phyloP scores from a whole-genome alignment of 371 early-diverging fungal species.

The Sporodiniella umbellata region DNA sequence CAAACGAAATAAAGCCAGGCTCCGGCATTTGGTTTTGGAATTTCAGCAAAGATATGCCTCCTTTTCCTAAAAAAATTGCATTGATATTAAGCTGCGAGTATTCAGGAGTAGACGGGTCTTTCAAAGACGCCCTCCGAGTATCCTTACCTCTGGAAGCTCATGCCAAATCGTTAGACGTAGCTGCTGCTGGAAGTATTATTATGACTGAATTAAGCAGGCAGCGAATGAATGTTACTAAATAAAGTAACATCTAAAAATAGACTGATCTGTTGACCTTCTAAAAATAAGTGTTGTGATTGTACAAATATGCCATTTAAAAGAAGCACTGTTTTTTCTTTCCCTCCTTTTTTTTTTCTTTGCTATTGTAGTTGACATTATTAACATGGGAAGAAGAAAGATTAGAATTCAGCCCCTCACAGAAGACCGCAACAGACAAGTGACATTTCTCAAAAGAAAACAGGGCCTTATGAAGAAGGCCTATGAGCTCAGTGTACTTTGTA shows the following conservation, averaged over 20 bases:
- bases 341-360: background rate
- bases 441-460: conserved; percentile 96
- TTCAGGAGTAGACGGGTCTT: conserved; percentile 31
- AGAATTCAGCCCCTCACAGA: conserved; percentile 92
- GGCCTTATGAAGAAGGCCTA: conserved; percentile 99
- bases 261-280: background rate
- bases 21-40: conserved; percentile 40
- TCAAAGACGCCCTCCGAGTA: conserved; percentile 47
- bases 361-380: too few species aligned
- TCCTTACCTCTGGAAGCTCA: conserved; percentile 49
- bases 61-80: conserved; percentile 41
- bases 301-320: background rate
- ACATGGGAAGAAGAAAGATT: conserved; percentile 96
- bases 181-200: conserved; percentile 51
- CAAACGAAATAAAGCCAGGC: conserved; percentile 1
- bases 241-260: conserved; percentile 2
- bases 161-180: conserved; percentile 56
- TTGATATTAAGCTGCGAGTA: conserved; percentile 55
- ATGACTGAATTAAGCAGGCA: conserved; percentile 54
- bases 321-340: conserved; percentile 1
- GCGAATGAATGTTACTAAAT: background rate
- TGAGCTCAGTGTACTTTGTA: conserved; percentile 95
- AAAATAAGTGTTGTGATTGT: background rate
- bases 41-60: background rate
- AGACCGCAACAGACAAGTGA: conserved; percentile 91